Evolutionary conservation across 176 grass and related monocot genomes (phyloP).

Genomic region (Rhynchospora pubera): DNA sequence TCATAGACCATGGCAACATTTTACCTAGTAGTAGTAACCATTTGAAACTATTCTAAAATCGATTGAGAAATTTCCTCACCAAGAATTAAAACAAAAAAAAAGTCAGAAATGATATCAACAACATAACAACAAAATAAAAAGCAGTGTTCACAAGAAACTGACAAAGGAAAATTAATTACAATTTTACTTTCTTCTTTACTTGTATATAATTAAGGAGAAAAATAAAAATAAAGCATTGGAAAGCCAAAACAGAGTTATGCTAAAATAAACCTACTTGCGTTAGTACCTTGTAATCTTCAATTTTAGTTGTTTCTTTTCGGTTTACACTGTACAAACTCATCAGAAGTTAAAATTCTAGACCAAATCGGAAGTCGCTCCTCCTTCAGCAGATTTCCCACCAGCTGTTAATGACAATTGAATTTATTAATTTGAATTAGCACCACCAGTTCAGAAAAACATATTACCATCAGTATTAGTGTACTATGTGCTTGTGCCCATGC

Average conservation of each 20-base stretch:
- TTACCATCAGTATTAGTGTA: no score
- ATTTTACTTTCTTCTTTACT: constrained; percentile 3
- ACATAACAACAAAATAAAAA: not conserved
- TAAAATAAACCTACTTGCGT: constrained; percentile 12
- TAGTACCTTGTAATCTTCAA: not conserved
- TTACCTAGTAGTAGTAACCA: no score
- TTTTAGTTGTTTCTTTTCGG: not conserved
- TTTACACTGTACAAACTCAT: constrained; percentile 9
- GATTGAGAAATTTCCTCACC: not conserved
- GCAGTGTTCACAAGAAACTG: not conserved
- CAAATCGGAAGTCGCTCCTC: not conserved
- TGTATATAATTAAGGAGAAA: not conserved
- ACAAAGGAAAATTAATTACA: constrained; percentile 11
- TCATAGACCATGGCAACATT: not conserved
- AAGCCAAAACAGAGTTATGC: constrained; percentile 3
- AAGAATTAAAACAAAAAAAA: not conserved
- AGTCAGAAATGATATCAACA: not conserved
- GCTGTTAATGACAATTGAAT: not conserved
- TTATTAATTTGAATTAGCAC: not conserved
- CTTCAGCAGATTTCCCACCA: not conserved
- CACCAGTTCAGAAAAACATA: not conserved
- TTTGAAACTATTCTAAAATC: not conserved
- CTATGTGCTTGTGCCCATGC: no score
- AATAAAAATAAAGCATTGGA: not conserved
- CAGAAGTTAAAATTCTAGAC: not conserved